Evolutionary conservation across 2,329 filamentous ascomycete genomes (phyloP).

Genomic region (Fusarium sp.): DNA sequence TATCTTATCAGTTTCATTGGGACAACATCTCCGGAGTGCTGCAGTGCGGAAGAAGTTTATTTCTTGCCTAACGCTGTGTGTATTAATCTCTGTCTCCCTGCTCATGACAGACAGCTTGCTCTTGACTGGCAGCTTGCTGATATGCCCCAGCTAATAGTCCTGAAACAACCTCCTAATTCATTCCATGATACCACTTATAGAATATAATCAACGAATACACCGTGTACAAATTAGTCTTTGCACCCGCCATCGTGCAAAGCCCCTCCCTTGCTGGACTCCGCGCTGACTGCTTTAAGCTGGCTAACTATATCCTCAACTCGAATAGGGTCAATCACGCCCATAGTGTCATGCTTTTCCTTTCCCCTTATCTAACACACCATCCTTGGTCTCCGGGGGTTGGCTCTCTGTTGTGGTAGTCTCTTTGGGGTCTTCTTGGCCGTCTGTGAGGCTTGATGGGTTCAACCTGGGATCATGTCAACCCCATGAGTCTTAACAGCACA

Average conservation of each 20-base stretch:
- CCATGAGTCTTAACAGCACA: not conserved
- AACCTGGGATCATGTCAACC: constrained; percentile 58
- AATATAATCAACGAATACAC: not conserved
- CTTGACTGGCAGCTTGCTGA: not conserved
- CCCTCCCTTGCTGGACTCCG: not conserved
- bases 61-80: not conserved
- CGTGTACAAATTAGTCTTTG: constrained; percentile 10
- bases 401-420: constrained; percentile 76
- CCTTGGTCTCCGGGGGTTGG: constrained; percentile 75
- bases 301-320: not conserved
- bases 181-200: not conserved
- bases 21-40: not conserved
- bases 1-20: not conserved
- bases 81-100: not conserved
- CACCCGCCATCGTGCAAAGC: not conserved
- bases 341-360: constrained; percentile 52
- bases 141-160: not conserved
- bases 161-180: not conserved
- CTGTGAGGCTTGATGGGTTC: constrained; percentile 79
- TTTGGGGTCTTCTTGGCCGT: constrained; percentile 81
- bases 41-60: not conserved
- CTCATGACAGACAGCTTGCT: not conserved
- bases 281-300: not conserved
- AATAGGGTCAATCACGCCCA: not conserved
- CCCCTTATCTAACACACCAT: constrained; percentile 62